A percentile compares a stretch with the other conserved stretches of the same genome.
These are phyloP conservation scores for Penicillium turbatum DNA, from an alignment of 495 filamentous ascomycete species.

Conservation along the genomic window DNA sequence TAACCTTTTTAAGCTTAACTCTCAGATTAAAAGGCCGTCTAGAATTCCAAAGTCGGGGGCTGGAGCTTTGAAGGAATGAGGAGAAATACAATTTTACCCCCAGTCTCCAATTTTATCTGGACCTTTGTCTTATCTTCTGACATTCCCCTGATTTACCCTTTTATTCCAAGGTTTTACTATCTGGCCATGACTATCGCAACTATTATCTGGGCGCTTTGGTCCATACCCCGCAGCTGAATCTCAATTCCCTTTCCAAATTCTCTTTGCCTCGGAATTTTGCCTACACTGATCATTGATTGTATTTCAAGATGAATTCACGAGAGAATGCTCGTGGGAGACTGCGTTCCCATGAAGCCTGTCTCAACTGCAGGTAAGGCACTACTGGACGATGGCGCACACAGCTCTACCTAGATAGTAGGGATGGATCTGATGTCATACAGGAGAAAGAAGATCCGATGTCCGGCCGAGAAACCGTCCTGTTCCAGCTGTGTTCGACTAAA, in stretches of 20 bases:
- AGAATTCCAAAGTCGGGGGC: not conserved
- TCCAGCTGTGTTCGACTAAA: conserved; percentile 44
- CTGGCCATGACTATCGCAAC: not conserved
- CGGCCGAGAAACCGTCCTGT: conserved; percentile 44
- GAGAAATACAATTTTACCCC: not conserved
- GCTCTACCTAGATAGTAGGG: not conserved
- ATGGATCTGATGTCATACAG: conserved; percentile 18
- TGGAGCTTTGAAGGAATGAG: not conserved
- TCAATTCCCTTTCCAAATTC: not conserved
- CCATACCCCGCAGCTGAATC: conserved; percentile 6
- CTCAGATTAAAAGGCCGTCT: not conserved
- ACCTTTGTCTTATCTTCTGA: not conserved
- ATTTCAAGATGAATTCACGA: conserved; percentile 23
- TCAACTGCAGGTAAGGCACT: conserved; percentile 40
- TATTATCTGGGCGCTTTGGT: not conserved
- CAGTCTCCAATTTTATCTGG: not conserved
- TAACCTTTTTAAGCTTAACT: conserved; percentile 17
- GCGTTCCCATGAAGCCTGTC: conserved; percentile 44
- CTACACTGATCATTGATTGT: too few species aligned
- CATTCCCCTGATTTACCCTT: not conserved
- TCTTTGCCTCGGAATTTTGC: not conserved
- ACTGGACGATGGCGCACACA: not conserved
- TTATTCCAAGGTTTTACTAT: too few species aligned
- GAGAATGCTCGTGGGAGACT: conserved; percentile 38
- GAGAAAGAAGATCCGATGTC: conserved; percentile 47